These are phyloP conservation scores for Lactarius tabidus DNA, from an alignment of 768 basidiomycete genomes.

Conservation along the genomic window DNA sequence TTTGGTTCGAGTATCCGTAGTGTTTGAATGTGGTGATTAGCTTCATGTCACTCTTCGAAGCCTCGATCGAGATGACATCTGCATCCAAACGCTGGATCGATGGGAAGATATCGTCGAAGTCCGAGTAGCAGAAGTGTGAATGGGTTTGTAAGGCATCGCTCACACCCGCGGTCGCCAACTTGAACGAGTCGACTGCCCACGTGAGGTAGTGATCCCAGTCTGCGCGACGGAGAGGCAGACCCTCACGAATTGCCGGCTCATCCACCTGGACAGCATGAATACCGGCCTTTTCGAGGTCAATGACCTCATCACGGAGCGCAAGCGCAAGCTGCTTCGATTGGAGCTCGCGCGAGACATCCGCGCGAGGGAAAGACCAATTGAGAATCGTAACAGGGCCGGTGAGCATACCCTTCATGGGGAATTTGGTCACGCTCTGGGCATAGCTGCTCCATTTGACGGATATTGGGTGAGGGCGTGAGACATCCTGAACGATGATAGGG, in stretches of 20 bases:
- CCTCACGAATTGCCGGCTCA: constrained; percentile 99
- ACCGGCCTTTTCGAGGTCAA: constrained; percentile 94
- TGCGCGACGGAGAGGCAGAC: constrained; percentile 90
- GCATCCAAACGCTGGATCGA: constrained; percentile 96
- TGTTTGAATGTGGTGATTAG: constrained; percentile 92
- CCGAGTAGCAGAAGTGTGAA: constrained; percentile 99
- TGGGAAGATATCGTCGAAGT: constrained; percentile 98
- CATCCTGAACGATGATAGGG: constrained; percentile 96
- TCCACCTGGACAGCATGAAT: constrained; percentile 99
- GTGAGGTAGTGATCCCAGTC: constrained; percentile 97
- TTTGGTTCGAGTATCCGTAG: constrained; percentile 94
- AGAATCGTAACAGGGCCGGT: constrained; percentile 98
- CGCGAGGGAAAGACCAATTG: constrained; percentile 99
- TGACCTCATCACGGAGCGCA: constrained; percentile 95
- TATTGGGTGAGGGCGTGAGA: constrained; percentile 88
- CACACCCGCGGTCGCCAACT: constrained; percentile 94
- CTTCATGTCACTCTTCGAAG: constrained; percentile 98
- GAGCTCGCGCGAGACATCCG: constrained; percentile 91
- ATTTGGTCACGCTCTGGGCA: constrained; percentile 88
- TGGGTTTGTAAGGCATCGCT: constrained; percentile 92
- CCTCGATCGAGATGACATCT: constrained; percentile 98
- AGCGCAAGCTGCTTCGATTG: constrained; percentile 98
- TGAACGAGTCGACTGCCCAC: constrained; percentile 99
- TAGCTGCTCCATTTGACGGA: constrained; percentile 97
- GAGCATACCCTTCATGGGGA: constrained; percentile 99